Percentiles rank a stretch among this genome's conserved stretches.
Conservation (phyloP, 1,284 basidiomycete genomes). For the Microbotryum violaceum region DNA sequence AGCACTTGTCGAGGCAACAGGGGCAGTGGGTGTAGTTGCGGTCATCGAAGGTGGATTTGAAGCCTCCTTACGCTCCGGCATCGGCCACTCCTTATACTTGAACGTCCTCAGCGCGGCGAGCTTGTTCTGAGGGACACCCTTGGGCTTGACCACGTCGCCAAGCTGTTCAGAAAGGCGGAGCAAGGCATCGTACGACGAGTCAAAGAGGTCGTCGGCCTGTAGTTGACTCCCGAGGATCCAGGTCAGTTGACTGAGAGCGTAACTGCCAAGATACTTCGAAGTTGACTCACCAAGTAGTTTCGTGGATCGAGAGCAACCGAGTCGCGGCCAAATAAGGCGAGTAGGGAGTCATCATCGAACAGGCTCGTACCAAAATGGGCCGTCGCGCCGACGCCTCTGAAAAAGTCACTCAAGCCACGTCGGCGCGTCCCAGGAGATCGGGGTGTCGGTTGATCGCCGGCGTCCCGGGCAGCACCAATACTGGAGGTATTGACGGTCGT, state of each 20-base stretch:
- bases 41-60: background rate
- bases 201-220: conserved; percentile 30
- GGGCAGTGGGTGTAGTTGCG: background rate
- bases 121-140: conserved; percentile 13
- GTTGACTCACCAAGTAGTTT: conserved; percentile 21
- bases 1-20: conserved; percentile 8
- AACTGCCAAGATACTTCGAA: no score
- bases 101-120: conserved; percentile 11
- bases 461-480: no score
- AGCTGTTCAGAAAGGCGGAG: conserved; percentile 26
- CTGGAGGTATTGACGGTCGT: no score
- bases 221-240: no score
- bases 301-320: conserved; percentile 22
- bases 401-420: conserved; percentile 13
- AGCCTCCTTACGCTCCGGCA: background rate
- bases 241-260: no score
- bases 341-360: conserved; percentile 22
- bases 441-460: background rate
- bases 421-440: conserved; percentile 11
- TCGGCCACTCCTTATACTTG: conserved; percentile 21
- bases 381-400: conserved; percentile 11
- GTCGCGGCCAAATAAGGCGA: conserved; percentile 10
- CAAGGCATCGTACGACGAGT: conserved; percentile 24
- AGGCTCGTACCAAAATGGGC: background rate
- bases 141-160: conserved; percentile 25